Conservation (phyloP, 257 asterid genomes). For the Solanum etuberosum region DNA sequence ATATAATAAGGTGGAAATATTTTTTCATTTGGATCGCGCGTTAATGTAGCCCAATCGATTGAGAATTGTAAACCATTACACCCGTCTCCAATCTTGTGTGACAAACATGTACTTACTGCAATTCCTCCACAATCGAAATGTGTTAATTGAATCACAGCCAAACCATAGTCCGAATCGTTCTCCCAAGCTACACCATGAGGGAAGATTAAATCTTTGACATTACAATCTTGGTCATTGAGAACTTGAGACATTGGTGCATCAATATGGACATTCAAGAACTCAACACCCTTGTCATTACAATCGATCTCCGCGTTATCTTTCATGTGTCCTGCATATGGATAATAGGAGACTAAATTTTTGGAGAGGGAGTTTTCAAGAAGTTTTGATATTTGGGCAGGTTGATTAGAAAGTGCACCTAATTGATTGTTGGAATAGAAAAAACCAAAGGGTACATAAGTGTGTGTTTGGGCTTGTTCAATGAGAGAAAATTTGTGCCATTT, state of each 20-base stretch:
- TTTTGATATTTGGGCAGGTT: neutral
- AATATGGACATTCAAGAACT: neutral
- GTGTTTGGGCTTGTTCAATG: neutral
- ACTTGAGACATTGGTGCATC: neutral
- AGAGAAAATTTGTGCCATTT: neutral
- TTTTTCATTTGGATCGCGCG: neutral
- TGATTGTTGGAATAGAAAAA: neutral
- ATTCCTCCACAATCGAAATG: neutral
- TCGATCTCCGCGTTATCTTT: neutral
- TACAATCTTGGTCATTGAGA: neutral
- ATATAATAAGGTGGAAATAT: neutral
- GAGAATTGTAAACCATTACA: neutral
- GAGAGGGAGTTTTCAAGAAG: neutral
- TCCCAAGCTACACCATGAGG: neutral
- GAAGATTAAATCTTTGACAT: neutral
- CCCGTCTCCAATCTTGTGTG: neutral
- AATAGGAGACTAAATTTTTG: neutral
- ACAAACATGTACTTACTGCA: neutral
- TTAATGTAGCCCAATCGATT: neutral
- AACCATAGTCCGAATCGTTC: neutral
- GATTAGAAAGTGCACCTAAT: neutral
- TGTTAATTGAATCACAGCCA: neutral
- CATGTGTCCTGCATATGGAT: neutral
- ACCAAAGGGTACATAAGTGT: neutral
- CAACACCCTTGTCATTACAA: neutral